A percentile compares a stretch with the other conserved stretches of the same genome.
Evolutionary conservation across 371 early-diverging fungal genomes (phyloP).

Genomic region (Blakeslea trispora): DNA sequence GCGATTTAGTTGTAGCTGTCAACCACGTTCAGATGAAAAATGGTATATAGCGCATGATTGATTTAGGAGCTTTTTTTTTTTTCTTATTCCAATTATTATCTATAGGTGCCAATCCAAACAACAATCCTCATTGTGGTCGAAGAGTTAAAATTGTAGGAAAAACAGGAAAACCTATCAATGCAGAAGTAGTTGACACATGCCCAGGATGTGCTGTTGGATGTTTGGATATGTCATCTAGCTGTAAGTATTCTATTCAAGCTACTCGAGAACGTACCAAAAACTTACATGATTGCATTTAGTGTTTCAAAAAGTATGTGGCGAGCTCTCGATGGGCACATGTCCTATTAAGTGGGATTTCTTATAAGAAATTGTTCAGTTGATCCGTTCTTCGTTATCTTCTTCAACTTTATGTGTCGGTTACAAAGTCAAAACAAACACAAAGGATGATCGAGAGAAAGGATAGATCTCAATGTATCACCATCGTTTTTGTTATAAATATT

Average conservation of each 20-base stretch:
- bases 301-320: constrained; percentile 31
- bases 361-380: background rate
- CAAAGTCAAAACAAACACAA: background rate
- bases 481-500: no score
- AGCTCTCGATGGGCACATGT: constrained; percentile 20
- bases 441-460: no score
- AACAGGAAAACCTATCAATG: constrained; percentile 39
- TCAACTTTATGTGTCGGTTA: background rate
- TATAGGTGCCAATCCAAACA: constrained; percentile 41
- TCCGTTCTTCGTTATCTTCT: background rate
- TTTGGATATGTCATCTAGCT: constrained; percentile 52
- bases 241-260: constrained; percentile 8
- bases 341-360: constrained; percentile 25
- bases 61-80: background rate
- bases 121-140: constrained; percentile 22
- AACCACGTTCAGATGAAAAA: constrained; percentile 25
- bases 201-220: constrained; percentile 54
- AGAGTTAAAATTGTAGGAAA: constrained; percentile 14
- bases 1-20: constrained; percentile 27
- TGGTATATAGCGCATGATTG: constrained; percentile 1
- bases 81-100: background rate
- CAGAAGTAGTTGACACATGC: constrained; percentile 57
- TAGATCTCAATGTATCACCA: no score
- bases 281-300: constrained; percentile 12
- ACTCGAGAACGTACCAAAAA: no score